Percentiles rank a stretch among this genome's conserved stretches.
phyloP scores from a whole-genome alignment of 305 asterid species.

The Fraxinus xanthoxyloides region DNA sequence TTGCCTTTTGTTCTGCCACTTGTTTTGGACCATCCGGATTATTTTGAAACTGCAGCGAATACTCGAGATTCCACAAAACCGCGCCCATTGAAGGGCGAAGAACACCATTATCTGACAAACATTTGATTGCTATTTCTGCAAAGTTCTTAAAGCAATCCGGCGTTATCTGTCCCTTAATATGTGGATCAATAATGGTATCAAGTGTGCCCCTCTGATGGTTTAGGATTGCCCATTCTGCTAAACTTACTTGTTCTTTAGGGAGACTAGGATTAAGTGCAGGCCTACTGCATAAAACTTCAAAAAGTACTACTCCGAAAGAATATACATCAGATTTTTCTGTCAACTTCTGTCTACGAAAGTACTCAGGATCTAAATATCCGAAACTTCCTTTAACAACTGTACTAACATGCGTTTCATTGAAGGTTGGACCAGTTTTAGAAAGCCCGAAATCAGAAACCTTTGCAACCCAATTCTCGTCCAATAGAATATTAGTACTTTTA shows the following conservation, averaged over 20 bases:
- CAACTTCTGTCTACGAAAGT: conserved; percentile 28
- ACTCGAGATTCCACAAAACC: conserved; percentile 29
- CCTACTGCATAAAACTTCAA: conserved; percentile 29
- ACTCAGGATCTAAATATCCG: conserved; percentile 34
- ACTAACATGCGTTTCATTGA: conserved; percentile 26
- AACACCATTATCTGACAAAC: conserved; percentile 23
- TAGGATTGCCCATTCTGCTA: conserved; percentile 29
- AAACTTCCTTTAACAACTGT: conserved; percentile 33
- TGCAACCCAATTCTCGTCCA: conserved; percentile 30
- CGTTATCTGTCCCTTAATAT: conserved; percentile 21
- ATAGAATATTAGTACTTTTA: conserved; percentile 28
- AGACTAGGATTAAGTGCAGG: conserved; percentile 27
- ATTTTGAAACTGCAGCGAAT: conserved; percentile 18
- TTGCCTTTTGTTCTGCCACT: neutral
- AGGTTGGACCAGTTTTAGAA: conserved; percentile 23
- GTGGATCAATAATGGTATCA: conserved; percentile 21
- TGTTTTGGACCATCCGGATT: neutral
- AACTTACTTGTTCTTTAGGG: conserved; percentile 24
- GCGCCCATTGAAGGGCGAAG: conserved; percentile 30
- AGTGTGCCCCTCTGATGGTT: conserved; percentile 21
- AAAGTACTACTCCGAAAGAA: conserved; percentile 33
- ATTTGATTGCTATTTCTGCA: conserved; percentile 24
- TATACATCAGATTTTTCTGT: conserved; percentile 36
- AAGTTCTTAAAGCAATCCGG: conserved; percentile 23
- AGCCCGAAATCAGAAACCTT: conserved; percentile 34